phyloP scores from a whole-genome alignment of 805 yeast species.

The Helenozyma rhizophorensis region DNA sequence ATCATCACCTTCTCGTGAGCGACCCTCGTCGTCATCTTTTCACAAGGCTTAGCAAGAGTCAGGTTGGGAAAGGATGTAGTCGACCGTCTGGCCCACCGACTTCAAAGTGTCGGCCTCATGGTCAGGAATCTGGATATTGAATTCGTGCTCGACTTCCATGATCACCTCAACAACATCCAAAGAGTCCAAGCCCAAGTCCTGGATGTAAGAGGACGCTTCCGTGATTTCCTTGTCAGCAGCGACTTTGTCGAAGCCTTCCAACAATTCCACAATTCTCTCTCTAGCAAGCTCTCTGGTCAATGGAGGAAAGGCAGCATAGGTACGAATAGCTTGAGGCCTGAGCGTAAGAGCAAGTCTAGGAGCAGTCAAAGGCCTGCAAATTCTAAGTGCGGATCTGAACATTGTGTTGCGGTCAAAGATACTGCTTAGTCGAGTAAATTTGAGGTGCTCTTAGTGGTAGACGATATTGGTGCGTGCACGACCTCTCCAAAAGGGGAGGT shows the following conservation, averaged over 20 bases:
- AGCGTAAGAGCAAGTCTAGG: slow-evolving; percentile 14
- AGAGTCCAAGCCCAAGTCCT: slow-evolving; percentile 44
- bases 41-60: slow-evolving; percentile 41
- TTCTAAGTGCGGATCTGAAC: slow-evolving; percentile 30
- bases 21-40: too few species aligned
- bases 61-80: slow-evolving; percentile 38
- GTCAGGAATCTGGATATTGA: slow-evolving; percentile 45
- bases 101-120: slow-evolving; percentile 43
- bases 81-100: slow-evolving; percentile 44
- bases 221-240: slow-evolving; percentile 36
- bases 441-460: slow-evolving; percentile 1
- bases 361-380: slow-evolving; percentile 10
- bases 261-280: slow-evolving; percentile 58
- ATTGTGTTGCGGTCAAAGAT: slow-evolving; percentile 12
- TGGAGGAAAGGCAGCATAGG: slow-evolving; percentile 56
- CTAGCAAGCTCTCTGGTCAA: slow-evolving; percentile 58
- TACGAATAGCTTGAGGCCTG: slow-evolving; percentile 20
- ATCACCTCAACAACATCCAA: slow-evolving; percentile 45
- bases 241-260: slow-evolving; percentile 62
- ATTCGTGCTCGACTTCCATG: slow-evolving; percentile 46
- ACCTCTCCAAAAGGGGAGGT: too few species aligned
- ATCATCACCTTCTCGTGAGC: too few species aligned
- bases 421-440: neutral
- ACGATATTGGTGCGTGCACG: slow-evolving; percentile 4
- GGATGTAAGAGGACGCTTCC: slow-evolving; percentile 32